A percentile compares a stretch with the other conserved stretches of the same genome.
Conservation (phyloP, 352 stramenopile genomes). For the Globisporangium recalcitrans region DNA sequence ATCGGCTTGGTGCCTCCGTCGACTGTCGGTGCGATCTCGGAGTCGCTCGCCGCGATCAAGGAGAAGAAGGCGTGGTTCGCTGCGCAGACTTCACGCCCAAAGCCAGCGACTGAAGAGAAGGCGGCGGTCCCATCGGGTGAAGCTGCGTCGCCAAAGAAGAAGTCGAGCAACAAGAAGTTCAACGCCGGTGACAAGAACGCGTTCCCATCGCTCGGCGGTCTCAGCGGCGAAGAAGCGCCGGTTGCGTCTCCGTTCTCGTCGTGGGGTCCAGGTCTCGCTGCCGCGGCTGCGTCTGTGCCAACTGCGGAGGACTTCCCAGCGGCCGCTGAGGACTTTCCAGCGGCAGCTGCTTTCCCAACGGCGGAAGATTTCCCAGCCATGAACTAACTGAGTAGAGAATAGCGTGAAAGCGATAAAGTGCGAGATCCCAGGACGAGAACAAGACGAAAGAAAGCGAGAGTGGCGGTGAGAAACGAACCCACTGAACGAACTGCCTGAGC, state of each 20-base stretch:
- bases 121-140: slow-evolving; percentile 24
- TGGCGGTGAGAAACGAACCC: background rate
- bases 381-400: slow-evolving; percentile 25
- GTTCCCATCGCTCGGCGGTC: slow-evolving; percentile 74
- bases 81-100: slow-evolving; percentile 52
- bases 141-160: slow-evolving; percentile 60
- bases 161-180: slow-evolving; percentile 78
- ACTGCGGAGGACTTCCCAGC: slow-evolving; percentile 27
- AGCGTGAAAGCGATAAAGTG: slow-evolving; percentile 9
- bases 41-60: slow-evolving; percentile 91
- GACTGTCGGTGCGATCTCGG: slow-evolving; percentile 70
- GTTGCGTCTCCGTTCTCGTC: slow-evolving; percentile 19
- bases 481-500: too few relatives aligned
- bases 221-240: slow-evolving; percentile 26
- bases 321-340: slow-evolving; percentile 35
- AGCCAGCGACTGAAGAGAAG: slow-evolving; percentile 26
- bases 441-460: background rate
- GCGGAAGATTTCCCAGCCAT: slow-evolving; percentile 10
- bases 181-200: slow-evolving; percentile 70
- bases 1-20: slow-evolving; percentile 89
- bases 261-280: slow-evolving; percentile 60
- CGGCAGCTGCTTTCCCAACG: slow-evolving; percentile 25
- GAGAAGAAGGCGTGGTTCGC: slow-evolving; percentile 93
- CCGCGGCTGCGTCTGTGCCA: slow-evolving; percentile 27
- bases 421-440: background rate